Evolutionary conservation across 208 protist genomes (phyloP), one percentile per base, ranked within the genome.

Genomic region (Trypanosomatidae sp.): DNA sequence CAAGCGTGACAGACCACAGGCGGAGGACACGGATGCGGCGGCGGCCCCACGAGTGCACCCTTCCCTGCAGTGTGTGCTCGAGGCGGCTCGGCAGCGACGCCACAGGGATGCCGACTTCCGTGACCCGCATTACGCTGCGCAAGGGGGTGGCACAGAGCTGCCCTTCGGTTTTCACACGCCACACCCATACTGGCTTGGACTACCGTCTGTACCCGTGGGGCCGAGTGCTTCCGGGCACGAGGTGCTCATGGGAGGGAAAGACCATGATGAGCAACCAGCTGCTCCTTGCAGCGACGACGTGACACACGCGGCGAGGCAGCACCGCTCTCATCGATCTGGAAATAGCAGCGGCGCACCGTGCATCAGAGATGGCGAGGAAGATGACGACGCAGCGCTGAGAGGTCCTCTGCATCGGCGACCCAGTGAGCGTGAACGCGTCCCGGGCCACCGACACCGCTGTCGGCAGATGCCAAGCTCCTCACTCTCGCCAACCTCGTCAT

Each of bases 121-220:
- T 46, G 56, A 77, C 19, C 41, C 15, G 59, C 36, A 22, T 19
- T 73, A 46, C 49, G 50, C 69, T 0, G 25, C 7, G 19, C 73
- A 77, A 46, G 60, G 64, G 59, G 62, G 33, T 62, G 28, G 33
- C 58, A 41, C 12, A 33, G 22, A 12, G 62, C 62, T 50, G 41
- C 17, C 43, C 4, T 39, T 15, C 25, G 58, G 15, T 6, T 36
- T 6, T 28, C n/a, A 30, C 41, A 36, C 41, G 62, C 41, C 17
- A 41, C 62, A 66, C 62, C 36, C 62, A 33, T 66, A 66, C 19
- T n/a, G 10, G 36, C 22, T 49, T 2, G 41, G 41, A 19, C n/a
- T 50, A 19, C 62, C 19, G 19, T 39, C 22, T n/a, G 58, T 33
- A 62, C 5, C 58, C 15, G 36, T 19, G 28, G 13, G 6, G 58